A percentile compares a stretch with the other conserved stretches of the same genome.
Evolutionary conservation across 208 protist genomes (phyloP).

Genomic region (Trypanosoma boissoni): DNA sequence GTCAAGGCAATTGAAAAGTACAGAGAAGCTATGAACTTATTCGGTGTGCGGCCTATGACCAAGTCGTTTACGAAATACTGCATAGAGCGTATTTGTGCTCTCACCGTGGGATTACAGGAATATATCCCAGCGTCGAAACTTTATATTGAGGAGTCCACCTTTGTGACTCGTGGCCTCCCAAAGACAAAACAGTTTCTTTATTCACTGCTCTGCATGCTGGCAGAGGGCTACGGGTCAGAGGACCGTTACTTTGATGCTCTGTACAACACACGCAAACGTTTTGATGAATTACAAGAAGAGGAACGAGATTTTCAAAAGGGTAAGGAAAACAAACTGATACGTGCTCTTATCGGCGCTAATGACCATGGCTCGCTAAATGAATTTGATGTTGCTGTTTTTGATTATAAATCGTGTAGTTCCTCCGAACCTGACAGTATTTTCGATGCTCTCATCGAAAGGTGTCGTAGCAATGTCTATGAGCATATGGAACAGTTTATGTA

Average conservation of each 20-base stretch:
- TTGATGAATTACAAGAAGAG: conserved; percentile 60
- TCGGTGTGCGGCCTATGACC: conserved; percentile 30
- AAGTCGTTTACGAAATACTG: conserved; percentile 46
- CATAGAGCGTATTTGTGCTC: conserved; percentile 47
- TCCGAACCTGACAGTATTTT: conserved; percentile 44
- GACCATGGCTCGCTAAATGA: conserved; percentile 53
- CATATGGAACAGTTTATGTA: conserved; percentile 72
- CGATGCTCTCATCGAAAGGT: conserved; percentile 44
- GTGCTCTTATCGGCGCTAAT: conserved; percentile 43
- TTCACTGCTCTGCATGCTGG: conserved; percentile 55
- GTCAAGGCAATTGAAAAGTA: conserved; percentile 48
- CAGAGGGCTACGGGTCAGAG: conserved; percentile 37
- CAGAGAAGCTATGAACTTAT: conserved; percentile 46
- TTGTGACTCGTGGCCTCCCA: conserved; percentile 29
- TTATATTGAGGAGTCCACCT: conserved; percentile 40
- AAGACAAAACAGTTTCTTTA: conserved; percentile 51
- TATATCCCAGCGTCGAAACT: conserved; percentile 52
- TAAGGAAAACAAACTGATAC: conserved; percentile 66
- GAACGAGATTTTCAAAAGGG: conserved; percentile 66
- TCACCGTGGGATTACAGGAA: conserved; percentile 39
- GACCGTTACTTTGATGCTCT: conserved; percentile 72
- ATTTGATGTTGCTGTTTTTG: conserved; percentile 59
- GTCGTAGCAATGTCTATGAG: conserved; percentile 64
- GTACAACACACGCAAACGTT: conserved; percentile 58
- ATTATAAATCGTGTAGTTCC: conserved; percentile 55